A percentile compares a stretch with the other conserved stretches of the same genome.
These are phyloP conservation scores for Fraxinus nigra DNA, from an alignment of 305 asterid genomes.

Conservation along the genomic window DNA sequence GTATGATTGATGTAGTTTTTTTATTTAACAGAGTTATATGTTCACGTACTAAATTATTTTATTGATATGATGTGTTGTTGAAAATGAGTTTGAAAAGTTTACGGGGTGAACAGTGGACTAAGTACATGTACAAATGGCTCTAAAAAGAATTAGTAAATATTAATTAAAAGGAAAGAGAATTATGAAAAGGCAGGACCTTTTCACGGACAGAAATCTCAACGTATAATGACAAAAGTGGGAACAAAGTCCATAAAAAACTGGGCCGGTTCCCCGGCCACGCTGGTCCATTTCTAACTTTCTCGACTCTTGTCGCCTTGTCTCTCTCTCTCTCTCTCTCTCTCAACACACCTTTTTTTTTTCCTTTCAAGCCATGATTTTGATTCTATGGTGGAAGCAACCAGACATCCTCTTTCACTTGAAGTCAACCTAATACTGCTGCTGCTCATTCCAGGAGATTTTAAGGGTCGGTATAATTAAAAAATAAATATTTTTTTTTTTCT, in stretches of 20 bases:
- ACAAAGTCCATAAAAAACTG: slow-evolving; percentile 46
- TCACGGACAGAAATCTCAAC: slow-evolving; percentile 26
- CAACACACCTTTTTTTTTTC: neutral
- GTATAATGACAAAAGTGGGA: slow-evolving; percentile 37
- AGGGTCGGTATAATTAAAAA: neutral
- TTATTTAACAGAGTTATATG: neutral
- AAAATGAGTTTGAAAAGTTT: neutral
- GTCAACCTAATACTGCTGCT: neutral
- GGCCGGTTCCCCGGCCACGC: slow-evolving; percentile 49
- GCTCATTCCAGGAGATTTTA: neutral
- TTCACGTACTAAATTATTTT: neutral
- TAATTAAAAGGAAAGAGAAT: neutral
- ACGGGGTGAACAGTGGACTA: no score
- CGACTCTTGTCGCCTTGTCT: slow-evolving; percentile 58
- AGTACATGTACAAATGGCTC: neutral
- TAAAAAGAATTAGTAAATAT: neutral
- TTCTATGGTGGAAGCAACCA: neutral
- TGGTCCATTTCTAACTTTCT: slow-evolving; percentile 60
- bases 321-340: neutral
- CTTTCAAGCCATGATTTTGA: neutral
- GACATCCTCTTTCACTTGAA: neutral
- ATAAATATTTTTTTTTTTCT: neutral
- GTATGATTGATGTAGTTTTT: neutral
- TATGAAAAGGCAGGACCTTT: neutral
- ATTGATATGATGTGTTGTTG: no score